These are phyloP conservation scores for Coccomyxa sp. DNA, from an alignment of 139 green algal species.

Conservation along the genomic window DNA sequence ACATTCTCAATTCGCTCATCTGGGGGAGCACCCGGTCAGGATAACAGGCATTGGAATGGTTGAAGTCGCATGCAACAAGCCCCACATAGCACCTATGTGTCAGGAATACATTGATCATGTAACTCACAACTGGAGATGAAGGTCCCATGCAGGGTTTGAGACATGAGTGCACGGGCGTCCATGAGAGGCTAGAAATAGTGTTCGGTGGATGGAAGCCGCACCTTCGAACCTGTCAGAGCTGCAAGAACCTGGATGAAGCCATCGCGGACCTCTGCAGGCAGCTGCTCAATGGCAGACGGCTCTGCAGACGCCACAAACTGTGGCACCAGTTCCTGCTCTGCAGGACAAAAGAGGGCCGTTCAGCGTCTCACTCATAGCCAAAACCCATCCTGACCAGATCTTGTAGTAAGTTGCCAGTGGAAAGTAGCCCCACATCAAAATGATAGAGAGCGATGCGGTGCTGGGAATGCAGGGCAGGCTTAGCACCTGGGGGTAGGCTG, in stretches of 20 bases:
- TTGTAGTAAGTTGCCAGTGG: too few species aligned
- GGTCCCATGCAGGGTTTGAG: background rate
- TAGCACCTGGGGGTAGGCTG: conserved; percentile 10
- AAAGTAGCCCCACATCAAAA: too few species aligned
- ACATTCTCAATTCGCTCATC: background rate
- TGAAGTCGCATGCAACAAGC: background rate
- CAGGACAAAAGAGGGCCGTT: background rate
- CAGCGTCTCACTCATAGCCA: too few species aligned
- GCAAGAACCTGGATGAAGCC: conserved; percentile 36
- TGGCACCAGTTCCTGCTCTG: background rate
- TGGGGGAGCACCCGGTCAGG: too few species aligned
- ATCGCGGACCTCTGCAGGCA: conserved; percentile 18
- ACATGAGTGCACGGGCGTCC: background rate
- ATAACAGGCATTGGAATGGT: too few species aligned
- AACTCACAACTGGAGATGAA: background rate
- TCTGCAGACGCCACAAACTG: background rate
- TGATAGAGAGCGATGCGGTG: background rate
- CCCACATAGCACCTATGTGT: background rate
- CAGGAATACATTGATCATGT: background rate
- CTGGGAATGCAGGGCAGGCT: too few species aligned
- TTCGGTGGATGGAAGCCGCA: background rate
- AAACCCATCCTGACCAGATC: too few species aligned
- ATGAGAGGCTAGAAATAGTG: background rate
- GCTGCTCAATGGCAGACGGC: background rate
- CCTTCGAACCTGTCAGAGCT: conserved; percentile 36